Base-by-base conservation (phyloP, 495 filamentous ascomycete genomes). In the Opeltia flavorubescens region DNA sequence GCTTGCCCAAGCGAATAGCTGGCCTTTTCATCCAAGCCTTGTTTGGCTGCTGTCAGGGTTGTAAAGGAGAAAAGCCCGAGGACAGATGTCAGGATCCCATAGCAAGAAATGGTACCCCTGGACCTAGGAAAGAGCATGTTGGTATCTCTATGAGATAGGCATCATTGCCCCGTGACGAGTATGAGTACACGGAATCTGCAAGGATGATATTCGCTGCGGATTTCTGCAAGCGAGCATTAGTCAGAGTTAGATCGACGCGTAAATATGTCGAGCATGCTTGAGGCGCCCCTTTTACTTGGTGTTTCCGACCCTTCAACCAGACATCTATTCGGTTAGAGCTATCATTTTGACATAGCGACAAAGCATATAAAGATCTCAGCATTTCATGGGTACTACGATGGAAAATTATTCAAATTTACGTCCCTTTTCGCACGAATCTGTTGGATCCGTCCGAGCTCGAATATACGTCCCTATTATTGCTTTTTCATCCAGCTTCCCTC, bases 1-100 rank as follows among this genome's bases (percentile, higher is more conserved):
- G 62, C 56, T 40, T 74, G 66, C 29, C 66, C 66, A 48, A 62
- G 55, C 33, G 53, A 68, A 66, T 69, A 71, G 55, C 66, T 57
- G 7, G 63, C 56, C 53, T 70, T 74, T 60, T 68, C 62, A 65
- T 74, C 72, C 50, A 34, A 21, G 44, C 39, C 55, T 51, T 28
- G 52, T 60, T 57, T 57, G 20, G 33, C 43, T 13, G 30, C 40
- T n/a, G 21, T 42, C 11, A n/a, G n/a, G n/a, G n/a, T n/a, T n/a
- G n/a, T n/a, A n/a, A 34, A 30, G 24, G 47, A 38, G 3, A 50
- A 41, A 36, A 54, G 28, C 20, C 25, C 25, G 27, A 43, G n/a
- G 18, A 55, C 46, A 28, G 46, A 25, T n/a, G 11, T 11, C 2
- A 47, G 1, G 13, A 46, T 17, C 6, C 23, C 21, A 18, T 44